Evolutionary conservation across 2,329 filamentous ascomycete genomes (phyloP).

Genomic region (Fusarium cyanostomum): DNA sequence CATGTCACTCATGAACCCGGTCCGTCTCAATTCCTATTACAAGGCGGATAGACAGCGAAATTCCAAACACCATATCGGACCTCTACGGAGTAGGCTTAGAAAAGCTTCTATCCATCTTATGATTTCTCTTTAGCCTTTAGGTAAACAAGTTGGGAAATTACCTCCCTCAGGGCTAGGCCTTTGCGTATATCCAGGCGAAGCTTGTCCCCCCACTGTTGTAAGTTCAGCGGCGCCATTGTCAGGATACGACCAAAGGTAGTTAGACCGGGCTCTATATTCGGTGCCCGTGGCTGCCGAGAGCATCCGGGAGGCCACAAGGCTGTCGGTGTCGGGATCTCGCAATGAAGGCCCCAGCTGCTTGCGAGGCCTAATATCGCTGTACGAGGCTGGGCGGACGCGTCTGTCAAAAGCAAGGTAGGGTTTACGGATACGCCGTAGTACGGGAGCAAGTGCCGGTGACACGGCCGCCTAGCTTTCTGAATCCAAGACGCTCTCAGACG

Average conservation of each 20-base stretch:
- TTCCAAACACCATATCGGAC: no score
- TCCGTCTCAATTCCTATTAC: no score
- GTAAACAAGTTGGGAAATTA: no score
- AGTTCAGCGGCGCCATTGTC: background rate
- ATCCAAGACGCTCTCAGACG: slow-evolving; percentile 26
- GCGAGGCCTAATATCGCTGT: slow-evolving; percentile 8
- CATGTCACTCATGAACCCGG: no score
- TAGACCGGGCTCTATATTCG: slow-evolving; percentile 5
- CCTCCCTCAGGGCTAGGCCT: no score
- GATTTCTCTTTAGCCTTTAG: no score
- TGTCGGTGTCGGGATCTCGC: background rate
- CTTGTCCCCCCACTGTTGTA: no score
- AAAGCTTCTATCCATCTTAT: no score
- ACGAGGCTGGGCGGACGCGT: slow-evolving; percentile 5
- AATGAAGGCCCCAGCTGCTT: background rate
- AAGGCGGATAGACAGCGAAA: no score
- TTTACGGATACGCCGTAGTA: background rate
- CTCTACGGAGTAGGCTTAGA: no score
- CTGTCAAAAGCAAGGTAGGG: background rate
- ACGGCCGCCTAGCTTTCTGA: slow-evolving; percentile 5
- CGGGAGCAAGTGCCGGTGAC: background rate
- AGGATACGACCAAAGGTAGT: background rate
- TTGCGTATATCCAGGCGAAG: no score
- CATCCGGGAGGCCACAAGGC: background rate
- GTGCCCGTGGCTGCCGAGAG: background rate